Evolutionary conservation across 2,329 filamentous ascomycete species (phyloP), one percentile per base, ranked within the genome.

Genomic region (Aspergillus arachidicola): DNA sequence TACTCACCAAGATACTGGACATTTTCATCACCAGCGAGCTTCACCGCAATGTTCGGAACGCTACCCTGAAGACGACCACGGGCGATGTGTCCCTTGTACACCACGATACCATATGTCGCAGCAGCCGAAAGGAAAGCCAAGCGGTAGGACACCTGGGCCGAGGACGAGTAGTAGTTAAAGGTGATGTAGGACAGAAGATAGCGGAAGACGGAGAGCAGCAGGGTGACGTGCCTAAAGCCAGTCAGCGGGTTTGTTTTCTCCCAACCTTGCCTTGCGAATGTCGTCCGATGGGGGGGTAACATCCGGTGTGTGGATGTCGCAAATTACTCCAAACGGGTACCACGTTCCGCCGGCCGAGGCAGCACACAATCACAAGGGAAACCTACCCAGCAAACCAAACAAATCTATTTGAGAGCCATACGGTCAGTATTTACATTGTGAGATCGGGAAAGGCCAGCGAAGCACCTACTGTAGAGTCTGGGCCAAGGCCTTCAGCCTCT

Each of bases 11-110:
- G 86, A 78, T 99, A 99, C 81, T 98, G 95, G 58, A 99, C 92
- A 80, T 99, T 99, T 86, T 99, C 95, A 78, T 99, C 95, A 14
- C 88, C 84, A 61, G 90, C 83, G 69, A 97, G 83, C 65, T 89
- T 86, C 63, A 94, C 60, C 56, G 85, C 79, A 63, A 91, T 87
- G 80, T 81, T 76, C 76, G 85, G 87, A 72, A 88, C 79, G 76
- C 83, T 88, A 65, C 84, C 88, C 68, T 90, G 89, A 57, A 89
- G 85, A 85, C 92, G 91, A 72, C 91, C 86, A 70, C 93, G 91
- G 71, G 94, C 92, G 69, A 94, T 89, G 84, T 94, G 92, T 63
- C 93, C 94, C 87, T 99, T 99, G 86, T 97, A 98, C 66, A 99
- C 94, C 57, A 99, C 95, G 70, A 99, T 98, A 69, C 95, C 94